These are phyloP conservation scores for Lentinula sp. DNA, from an alignment of 768 basidiomycete species.

Conservation along the genomic window DNA sequence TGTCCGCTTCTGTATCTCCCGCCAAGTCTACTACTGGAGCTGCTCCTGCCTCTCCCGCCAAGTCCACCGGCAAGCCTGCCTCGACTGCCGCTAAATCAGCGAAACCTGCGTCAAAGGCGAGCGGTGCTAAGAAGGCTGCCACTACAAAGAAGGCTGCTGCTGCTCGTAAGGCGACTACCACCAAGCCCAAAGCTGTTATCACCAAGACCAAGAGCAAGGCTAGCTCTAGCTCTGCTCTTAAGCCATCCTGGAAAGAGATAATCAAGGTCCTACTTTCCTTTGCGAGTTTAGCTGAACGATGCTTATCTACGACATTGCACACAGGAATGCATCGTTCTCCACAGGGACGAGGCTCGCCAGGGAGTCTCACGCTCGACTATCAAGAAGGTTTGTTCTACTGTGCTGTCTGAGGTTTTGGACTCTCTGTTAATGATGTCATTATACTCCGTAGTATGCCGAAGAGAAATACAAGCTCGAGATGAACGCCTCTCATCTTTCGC, in stretches of 20 bases:
- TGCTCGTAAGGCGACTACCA: slow-evolving; percentile 18
- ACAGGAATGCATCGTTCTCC: slow-evolving; percentile 67
- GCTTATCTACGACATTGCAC: background rate
- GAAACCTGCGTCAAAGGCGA: slow-evolving; percentile 10
- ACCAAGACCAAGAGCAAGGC: slow-evolving; percentile 26
- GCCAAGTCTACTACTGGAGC: background rate
- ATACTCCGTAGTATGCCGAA: slow-evolving; percentile 62
- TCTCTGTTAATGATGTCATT: slow-evolving; percentile 9
- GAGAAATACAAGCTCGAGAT: slow-evolving; percentile 75
- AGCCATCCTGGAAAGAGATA: slow-evolving; percentile 53
- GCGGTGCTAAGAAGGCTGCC: slow-evolving; percentile 14
- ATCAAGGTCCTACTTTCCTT: slow-evolving; percentile 31
- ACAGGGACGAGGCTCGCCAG: slow-evolving; percentile 57
- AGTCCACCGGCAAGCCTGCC: slow-evolving; percentile 1
- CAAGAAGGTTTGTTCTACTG: slow-evolving; percentile 61
- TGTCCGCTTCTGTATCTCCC: slow-evolving; percentile 5
- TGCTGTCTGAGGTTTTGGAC: background rate
- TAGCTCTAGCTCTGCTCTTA: slow-evolving; percentile 18
- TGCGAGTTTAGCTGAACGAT: background rate
- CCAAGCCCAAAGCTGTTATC: slow-evolving; percentile 22
- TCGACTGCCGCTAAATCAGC: background rate
- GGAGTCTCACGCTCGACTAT: slow-evolving; percentile 75
- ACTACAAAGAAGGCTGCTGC: slow-evolving; percentile 14
- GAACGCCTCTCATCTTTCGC: slow-evolving; percentile 57
- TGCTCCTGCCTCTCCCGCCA: background rate